Evolutionary conservation across 345 rosid genomes (phyloP).

Genomic region (Psidium friedrichsthalianum): DNA sequence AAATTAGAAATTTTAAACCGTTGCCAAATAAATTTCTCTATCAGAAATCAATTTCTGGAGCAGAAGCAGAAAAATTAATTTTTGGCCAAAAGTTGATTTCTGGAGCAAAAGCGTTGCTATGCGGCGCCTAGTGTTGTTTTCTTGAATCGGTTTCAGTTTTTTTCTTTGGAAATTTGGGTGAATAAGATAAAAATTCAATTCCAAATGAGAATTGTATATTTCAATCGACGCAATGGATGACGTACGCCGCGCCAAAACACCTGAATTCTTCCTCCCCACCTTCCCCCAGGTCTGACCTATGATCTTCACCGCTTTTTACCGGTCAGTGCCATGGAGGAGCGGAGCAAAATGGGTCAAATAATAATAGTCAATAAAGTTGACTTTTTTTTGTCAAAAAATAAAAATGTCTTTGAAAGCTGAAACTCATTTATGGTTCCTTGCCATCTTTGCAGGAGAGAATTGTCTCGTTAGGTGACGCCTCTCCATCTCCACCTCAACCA

Average conservation of each 20-base stretch:
- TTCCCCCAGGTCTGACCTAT: too few species aligned
- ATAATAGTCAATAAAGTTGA: too few species aligned
- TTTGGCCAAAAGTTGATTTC: too few species aligned
- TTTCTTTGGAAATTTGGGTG: background rate
- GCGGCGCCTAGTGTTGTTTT: background rate
- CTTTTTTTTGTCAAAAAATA: too few species aligned
- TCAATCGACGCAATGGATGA: background rate
- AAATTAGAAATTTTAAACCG: too few species aligned
- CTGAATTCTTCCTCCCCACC: background rate
- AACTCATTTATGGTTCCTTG: background rate
- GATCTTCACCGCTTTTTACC: too few species aligned
- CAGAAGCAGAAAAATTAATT: too few species aligned
- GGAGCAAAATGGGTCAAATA: too few species aligned
- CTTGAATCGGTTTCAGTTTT: background rate
- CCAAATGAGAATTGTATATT: background rate
- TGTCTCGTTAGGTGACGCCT: background rate
- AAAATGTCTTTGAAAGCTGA: background rate
- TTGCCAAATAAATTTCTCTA: too few species aligned
- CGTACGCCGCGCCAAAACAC: background rate
- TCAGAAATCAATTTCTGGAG: too few species aligned
- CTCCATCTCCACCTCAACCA: background rate
- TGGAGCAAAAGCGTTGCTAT: too few species aligned
- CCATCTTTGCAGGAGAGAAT: background rate
- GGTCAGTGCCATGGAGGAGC: too few species aligned
- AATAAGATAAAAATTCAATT: background rate